Percentiles rank a stretch among this genome's conserved stretches.
These are phyloP conservation scores for Fremontodendron californicum DNA, from an alignment of 345 rosid species.

Conservation along the genomic window DNA sequence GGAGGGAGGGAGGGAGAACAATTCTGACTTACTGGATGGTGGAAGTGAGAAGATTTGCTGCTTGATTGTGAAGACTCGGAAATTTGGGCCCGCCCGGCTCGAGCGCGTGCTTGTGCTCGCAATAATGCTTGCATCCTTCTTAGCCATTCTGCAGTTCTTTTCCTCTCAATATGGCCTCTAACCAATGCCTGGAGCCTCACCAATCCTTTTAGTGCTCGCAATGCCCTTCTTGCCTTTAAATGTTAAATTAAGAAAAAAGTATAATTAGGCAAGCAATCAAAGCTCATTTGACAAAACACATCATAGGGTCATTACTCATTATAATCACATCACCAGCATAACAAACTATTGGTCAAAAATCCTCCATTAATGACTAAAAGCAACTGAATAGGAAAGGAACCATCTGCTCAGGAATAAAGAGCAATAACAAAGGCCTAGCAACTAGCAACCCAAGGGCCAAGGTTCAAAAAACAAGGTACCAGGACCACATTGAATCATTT, in stretches of 20 bases:
- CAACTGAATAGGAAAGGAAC: not conserved
- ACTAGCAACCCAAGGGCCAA: not conserved
- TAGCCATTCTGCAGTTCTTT: constrained; percentile 50
- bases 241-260: not conserved
- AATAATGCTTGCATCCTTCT: constrained; percentile 70
- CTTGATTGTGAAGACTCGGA: constrained; percentile 63
- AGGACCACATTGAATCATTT: constrained; percentile 22
- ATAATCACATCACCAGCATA: not conserved
- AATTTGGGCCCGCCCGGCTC: constrained; percentile 48
- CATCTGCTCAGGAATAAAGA: not conserved
- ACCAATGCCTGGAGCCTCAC: constrained; percentile 95
- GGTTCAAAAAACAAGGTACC: not conserved
- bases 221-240: constrained; percentile 73
- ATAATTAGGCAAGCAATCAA: not conserved
- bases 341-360: not conserved
- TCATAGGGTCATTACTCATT: not conserved
- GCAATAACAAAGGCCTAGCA: not conserved
- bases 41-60: constrained; percentile 62
- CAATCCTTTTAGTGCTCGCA: constrained; percentile 87
- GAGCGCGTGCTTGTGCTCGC: constrained; percentile 73
- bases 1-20: constrained; percentile 13
- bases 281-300: not conserved
- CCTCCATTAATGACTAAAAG: not conserved
- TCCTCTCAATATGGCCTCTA: constrained; percentile 89
- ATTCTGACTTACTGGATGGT: constrained; percentile 47